Percentiles rank a stretch among this genome's conserved stretches.
Evolutionary conservation across 1,284 basidiomycete species (phyloP).

Genomic region (Sanghuangporus weigelae): DNA sequence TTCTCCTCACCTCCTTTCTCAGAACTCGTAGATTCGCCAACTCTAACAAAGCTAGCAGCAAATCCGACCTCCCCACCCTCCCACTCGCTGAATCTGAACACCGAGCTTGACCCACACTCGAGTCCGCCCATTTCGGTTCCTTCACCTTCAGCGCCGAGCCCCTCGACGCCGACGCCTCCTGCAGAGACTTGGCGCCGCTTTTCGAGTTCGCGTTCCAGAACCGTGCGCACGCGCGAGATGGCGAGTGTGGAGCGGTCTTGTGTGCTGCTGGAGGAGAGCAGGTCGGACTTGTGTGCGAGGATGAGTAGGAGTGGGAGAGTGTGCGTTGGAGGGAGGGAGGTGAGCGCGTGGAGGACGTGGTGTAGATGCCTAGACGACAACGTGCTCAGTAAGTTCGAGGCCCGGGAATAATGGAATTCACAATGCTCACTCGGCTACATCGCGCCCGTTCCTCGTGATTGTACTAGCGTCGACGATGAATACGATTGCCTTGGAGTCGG

Average conservation of each 20-base stretch:
- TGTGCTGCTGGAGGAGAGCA: conserved; percentile 38
- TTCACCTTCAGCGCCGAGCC: conserved; percentile 60
- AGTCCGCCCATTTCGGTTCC: conserved; percentile 55
- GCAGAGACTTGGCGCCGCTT: conserved; percentile 60
- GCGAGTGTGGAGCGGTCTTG: conserved; percentile 42
- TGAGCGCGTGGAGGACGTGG: conserved; percentile 59
- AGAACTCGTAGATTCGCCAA: conserved; percentile 26
- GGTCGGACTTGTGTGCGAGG: conserved; percentile 70
- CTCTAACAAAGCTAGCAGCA: conserved; percentile 50
- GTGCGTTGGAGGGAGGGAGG: conserved; percentile 65
- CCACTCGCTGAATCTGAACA: conserved; percentile 71
- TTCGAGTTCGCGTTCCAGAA: conserved; percentile 77
- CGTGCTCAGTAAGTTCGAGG: not conserved
- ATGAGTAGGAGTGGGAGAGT: conserved; percentile 54
- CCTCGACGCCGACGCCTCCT: conserved; percentile 63
- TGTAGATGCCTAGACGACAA: conserved; percentile 57
- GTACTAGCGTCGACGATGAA: conserved; percentile 76
- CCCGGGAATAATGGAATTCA: not conserved
- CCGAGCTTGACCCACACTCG: conserved; percentile 46
- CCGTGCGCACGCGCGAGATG: conserved; percentile 59
- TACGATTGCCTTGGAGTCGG: conserved; percentile 54
- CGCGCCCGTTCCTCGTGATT: conserved; percentile 63
- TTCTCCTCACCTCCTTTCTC: conserved; percentile 31
- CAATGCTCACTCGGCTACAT: conserved; percentile 66
- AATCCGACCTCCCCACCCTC: conserved; percentile 72